Base-by-base conservation (phyloP, 257 asterid species). In the Nemophila menziesii region DNA sequence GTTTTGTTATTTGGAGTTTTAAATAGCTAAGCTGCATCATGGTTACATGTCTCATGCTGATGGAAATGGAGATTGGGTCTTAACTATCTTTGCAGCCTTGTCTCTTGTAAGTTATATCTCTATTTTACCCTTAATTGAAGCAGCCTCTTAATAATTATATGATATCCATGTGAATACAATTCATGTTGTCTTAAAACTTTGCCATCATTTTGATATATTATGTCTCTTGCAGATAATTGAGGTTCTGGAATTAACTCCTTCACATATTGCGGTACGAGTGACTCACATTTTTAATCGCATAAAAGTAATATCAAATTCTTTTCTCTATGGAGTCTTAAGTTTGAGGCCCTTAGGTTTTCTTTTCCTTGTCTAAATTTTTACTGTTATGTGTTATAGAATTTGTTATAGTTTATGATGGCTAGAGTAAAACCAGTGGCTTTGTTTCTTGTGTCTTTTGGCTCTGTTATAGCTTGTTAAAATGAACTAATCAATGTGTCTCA, bases 21-120 rank as follows among this genome's bases (percentile, higher is more conserved):
- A 50, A 43, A 55, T 53, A 89, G 98, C 96, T 43, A 84, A 73
- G 69, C 58, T 84, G 74, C 94, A 89, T 58, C 98, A 77, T 46
- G 98, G 98, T 54, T 92, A 76, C 61, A 92, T 89, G 44, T 60
- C 94, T 5, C 75, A 89, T 54, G 98, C 93, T 58, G 96, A 89
- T 62, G 94, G 96, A 51, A 84, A 89, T 39, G 98, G 93, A 56
- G 98, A 89, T 59, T 89, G 98, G 98, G 96, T 84, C 62, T 69
- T 89, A 62, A 84, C 96, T 47, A 89, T 89, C 57, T 89, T 82
- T 65, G 66, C 82, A 51, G 94, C 98, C 26, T 60, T 89, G 62
- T 78, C 96, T 49, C 82, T 89, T 73, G 96, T 89, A 62, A 78
- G 87, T 63, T 50, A 20, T 43, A 39, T 44, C 29, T 44, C 26